Evolutionary conservation across 78 protist genomes (phyloP), one percentile per base, ranked within the genome.

Genomic region (Dictyostelium capitatum): DNA sequence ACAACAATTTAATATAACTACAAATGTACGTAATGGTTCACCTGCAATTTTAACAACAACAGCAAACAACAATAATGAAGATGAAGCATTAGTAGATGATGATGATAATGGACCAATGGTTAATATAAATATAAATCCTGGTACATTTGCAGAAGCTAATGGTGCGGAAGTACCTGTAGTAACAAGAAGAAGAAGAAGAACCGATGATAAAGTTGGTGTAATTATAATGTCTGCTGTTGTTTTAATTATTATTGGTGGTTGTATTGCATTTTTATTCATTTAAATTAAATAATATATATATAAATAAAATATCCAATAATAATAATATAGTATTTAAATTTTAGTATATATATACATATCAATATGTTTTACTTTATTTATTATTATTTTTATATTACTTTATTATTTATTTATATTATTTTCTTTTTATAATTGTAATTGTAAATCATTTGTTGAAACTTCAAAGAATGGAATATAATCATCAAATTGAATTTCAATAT

Each of bases 201-300:
- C 14, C 20, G 50, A 56, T 32, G 70, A 79, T 80, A 79, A 25
- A 17, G 30, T 53, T 46, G 53, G 48, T 62, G 67, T 80, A n/a
- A 46, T 46, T 23, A 46, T 43, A 17, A 56, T 80, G 37, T 11
- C 23, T 11, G 15, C 37, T 62, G 30, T 80, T 12, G 28, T 56
- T 20, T 19, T 80, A 30, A 62, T 80, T 62, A 80, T 80, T 80
- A 56, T 80, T 46, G 75, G 87, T 64, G 73, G 64, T 80, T 80
- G 73, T 80, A 30, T 37, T n/a, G 57, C 78, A 62, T 80, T 62
- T 25, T 62, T 80, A 56, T 43, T 67, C 57, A 37, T 77, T 43
- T 83, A 62, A 67, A 54, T 65, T 20, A 46, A 14, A 37, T 37
- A 37, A 37, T 2, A 37, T 37, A n/a, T 37, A 37, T 2, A 37